Base-by-base conservation (phyloP, 2,329 filamentous ascomycete species). In the Fusarium anguioides region DNA sequence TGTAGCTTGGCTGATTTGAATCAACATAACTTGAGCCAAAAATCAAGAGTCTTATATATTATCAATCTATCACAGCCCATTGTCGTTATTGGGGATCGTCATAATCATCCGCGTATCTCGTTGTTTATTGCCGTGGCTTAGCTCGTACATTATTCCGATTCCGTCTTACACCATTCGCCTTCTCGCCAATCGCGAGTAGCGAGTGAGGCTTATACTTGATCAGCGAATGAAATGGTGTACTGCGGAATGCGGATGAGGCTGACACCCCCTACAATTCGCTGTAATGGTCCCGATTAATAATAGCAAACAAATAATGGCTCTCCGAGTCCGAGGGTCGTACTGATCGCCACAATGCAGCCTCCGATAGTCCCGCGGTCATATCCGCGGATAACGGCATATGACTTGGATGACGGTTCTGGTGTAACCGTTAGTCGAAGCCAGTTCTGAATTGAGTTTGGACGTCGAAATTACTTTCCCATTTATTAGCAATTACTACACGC, bases 61-160 rank as follows among this genome's bases (percentile, higher is more conserved):
- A 27, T 17, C 21, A 1, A 20, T 6, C 1, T 33, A 2, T 36
- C 11, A 33, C 29, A 17, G 29, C 15, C 15, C 29, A 33, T 39
- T 17, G 18, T 23, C 23, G 31, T 42, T n/a, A 6, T n/a, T 8
- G 26, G 31, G 18, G 54, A 52, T 60, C 57, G 27, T 6, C 54
- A 14, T 27, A 7, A 61, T 61, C 9, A 24, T 18, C 47, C 20
- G 49, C 56, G 40, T 24, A 46, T 33, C 27, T 31, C 36, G 14
- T 40, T 29, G 20, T 33, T 41, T 55, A 20, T 15, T 15, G 41
- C 35, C 21, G 50, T 57, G 60, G 60, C 58, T 63, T 63, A 57
- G 60, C 37, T 50, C 49, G 47, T 24, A 4, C 56, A 55, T 46
- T 45, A 27, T 18, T 21, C 58, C 31, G 35, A 57, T 23, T 56